These are phyloP conservation scores for Fusarium nanum DNA, from an alignment of 2,329 filamentous ascomycete species.

Conservation along the genomic window DNA sequence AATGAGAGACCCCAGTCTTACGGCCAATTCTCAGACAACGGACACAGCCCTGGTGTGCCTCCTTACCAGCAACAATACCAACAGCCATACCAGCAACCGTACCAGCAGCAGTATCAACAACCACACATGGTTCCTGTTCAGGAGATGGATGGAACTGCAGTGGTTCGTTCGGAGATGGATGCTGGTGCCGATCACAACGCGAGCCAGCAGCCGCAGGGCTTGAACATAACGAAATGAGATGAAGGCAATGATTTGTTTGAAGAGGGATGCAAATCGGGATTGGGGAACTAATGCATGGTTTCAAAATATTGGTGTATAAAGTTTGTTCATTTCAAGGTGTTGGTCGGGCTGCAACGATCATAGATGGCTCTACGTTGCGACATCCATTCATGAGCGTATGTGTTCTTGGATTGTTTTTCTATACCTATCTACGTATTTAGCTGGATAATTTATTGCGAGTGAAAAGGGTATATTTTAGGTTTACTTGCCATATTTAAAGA, in stretches of 20 bases:
- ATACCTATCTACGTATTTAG: not conserved
- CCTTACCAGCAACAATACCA: conserved; percentile 25
- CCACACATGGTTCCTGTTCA: conserved; percentile 32
- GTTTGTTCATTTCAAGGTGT: not conserved
- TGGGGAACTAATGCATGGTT: not conserved
- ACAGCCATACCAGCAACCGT: conserved; percentile 13
- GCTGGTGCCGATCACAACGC: conserved; percentile 26
- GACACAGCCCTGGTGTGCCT: conserved; percentile 23
- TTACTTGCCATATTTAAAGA: too few relatives aligned
- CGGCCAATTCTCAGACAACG: conserved; percentile 34
- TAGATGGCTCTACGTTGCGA: not conserved
- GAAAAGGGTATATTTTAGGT: not conserved
- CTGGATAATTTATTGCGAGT: not conserved
- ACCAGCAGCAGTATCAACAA: conserved; percentile 21
- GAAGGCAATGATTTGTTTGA: not conserved
- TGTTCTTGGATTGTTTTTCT: not conserved
- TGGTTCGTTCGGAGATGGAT: conserved; percentile 37
- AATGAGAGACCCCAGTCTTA: conserved; percentile 33
- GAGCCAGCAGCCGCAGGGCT: not conserved
- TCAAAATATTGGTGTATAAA: not conserved
- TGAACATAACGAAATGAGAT: conserved; percentile 10
- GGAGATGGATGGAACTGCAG: conserved; percentile 42
- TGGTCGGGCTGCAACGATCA: not conserved
- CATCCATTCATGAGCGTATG: conserved; percentile 3
- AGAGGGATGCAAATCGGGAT: not conserved